A percentile compares a stretch with the other conserved stretches of the same genome.
These are phyloP conservation scores for Kockovaella imperatae DNA, from an alignment of 768 basidiomycete genomes.

Conservation along the genomic window DNA sequence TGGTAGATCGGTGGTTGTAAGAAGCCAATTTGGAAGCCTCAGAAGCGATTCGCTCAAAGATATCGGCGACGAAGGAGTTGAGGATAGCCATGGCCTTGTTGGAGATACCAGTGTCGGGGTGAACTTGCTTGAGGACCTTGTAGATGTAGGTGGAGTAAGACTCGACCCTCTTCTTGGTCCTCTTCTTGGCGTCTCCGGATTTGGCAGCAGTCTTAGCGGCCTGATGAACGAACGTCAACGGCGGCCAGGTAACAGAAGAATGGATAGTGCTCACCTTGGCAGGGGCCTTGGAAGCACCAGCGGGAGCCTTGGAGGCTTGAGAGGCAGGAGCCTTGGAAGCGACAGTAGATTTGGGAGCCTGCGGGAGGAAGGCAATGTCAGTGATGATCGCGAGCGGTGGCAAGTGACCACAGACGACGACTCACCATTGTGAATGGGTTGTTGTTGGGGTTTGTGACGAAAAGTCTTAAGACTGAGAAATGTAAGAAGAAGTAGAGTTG, in stretches of 20 bases:
- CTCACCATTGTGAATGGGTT: slow-evolving; percentile 14
- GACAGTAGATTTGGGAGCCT: slow-evolving; percentile 37
- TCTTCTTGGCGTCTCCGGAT: slow-evolving; percentile 66
- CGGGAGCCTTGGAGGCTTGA: slow-evolving; percentile 69
- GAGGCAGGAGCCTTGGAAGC: slow-evolving; percentile 51
- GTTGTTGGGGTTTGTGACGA: slow-evolving; percentile 17
- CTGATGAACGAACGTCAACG: slow-evolving; percentile 47
- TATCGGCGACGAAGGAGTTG: slow-evolving; percentile 94
- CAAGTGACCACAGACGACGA: not conserved
- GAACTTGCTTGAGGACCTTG: slow-evolving; percentile 89
- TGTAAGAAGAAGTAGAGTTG: slow-evolving; percentile 1
- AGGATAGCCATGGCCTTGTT: slow-evolving; percentile 98
- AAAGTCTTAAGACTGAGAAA: slow-evolving; percentile 6
- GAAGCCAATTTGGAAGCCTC: slow-evolving; percentile 67
- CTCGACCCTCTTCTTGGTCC: slow-evolving; percentile 85
- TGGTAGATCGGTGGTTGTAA: slow-evolving; percentile 98
- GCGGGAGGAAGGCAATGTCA: not conserved
- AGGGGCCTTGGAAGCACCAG: slow-evolving; percentile 58
- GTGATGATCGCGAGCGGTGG: not conserved
- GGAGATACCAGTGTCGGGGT: slow-evolving; percentile 97
- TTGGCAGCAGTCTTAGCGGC: slow-evolving; percentile 68
- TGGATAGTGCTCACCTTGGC: slow-evolving; percentile 45
- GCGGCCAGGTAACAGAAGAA: not conserved
- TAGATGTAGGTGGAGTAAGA: slow-evolving; percentile 86
- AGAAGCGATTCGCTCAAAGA: slow-evolving; percentile 50